Evolutionary conservation across 305 asterid genomes (phyloP).

Genomic region (Solanum hybrid): DNA sequence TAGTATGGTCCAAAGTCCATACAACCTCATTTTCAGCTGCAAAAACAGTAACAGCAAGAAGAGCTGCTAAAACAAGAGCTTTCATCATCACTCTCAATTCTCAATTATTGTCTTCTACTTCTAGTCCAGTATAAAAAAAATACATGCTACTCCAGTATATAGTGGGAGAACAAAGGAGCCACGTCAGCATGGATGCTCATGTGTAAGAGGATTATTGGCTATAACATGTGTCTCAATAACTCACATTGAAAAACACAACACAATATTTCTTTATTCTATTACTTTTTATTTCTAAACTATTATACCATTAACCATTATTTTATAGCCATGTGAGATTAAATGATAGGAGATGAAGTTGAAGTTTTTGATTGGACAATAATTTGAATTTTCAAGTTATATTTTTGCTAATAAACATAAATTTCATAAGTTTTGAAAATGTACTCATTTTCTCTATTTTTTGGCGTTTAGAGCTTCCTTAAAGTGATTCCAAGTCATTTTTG

Average conservation of each 20-base stretch:
- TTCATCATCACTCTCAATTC: conserved; percentile 6
- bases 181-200: background rate
- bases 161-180: background rate
- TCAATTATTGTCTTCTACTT: background rate
- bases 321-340: background rate
- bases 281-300: background rate
- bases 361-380: background rate
- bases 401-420: background rate
- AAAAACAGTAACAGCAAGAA: conserved; percentile 16
- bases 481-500: too few relatives aligned
- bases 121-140: background rate
- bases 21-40: conserved; percentile 28
- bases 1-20: conserved; percentile 58
- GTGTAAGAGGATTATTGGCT: background rate
- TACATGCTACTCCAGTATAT: background rate
- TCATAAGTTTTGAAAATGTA: background rate
- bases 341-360: background rate
- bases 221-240: background rate
- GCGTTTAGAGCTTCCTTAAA: too few relatives aligned
- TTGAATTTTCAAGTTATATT: background rate
- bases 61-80: conserved; percentile 14
- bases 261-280: background rate
- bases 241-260: background rate
- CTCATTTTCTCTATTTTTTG: too few relatives aligned
- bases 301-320: background rate